Evolutionary conservation across 257 asterid genomes (phyloP), one percentile per base, ranked within the genome.

Genomic region (Thymus mandschuricus): DNA sequence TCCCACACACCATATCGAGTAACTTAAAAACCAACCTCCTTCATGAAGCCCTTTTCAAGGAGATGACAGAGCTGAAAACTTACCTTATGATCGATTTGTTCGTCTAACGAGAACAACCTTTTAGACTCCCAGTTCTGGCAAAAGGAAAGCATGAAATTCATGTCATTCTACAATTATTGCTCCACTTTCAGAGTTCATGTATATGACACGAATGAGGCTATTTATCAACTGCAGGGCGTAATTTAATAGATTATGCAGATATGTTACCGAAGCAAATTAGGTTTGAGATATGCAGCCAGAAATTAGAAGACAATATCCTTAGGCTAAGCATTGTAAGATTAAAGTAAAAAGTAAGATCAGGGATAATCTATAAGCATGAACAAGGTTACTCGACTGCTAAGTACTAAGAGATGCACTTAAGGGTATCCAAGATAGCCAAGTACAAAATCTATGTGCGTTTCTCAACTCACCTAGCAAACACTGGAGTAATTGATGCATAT

Each of bases 71-170:
- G 73, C 59, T 51, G 9, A 33, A 48, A 73, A 44, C 44, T 73
- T 65, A 93, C 98, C 97, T 94, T 94, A 74, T 86, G 97, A 77
- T 86, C 80, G 68, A 87, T 83, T 80, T 94, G 97, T 78, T 91
- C 99, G 80, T 94, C 90, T 77, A 94, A 77, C 46, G 99, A 94
- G 78, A 91, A 94, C 84, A 94, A 58, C 86, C 81, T 85, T 77
- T 88, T 94, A 2, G 62, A 70, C 85, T 83, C 97, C 97, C 92
- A 87, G 76, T 88, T 76, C 99, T 94, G 73, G 78, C 77, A 68
- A 73, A 64, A 74, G 59, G 76, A 66, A 70, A 69, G 28, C 71
- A 49, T 45, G 11, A 60, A 21, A 70, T 70, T 66, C 70, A 52
- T 63, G 68, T 64, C 58, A 71, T 30, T 75, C 8, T 56, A 59